phyloP scores from a whole-genome alignment of 371 early-diverging fungal genomes.

The Mucor plumbeus region DNA sequence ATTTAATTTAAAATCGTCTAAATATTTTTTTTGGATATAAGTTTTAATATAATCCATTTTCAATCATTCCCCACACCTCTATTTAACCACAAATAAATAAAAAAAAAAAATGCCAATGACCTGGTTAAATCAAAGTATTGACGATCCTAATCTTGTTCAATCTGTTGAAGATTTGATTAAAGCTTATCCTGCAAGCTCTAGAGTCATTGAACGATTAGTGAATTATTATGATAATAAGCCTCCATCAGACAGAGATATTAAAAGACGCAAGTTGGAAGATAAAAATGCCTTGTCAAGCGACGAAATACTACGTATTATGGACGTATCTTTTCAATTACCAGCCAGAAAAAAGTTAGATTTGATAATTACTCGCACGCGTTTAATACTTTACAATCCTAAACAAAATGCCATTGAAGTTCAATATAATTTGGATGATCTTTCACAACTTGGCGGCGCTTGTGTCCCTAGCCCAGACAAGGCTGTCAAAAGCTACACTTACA shows the following conservation, averaged over 20 bases:
- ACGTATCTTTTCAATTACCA: slow-evolving; percentile 43
- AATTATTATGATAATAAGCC: slow-evolving; percentile 31
- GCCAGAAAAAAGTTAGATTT: slow-evolving; percentile 46
- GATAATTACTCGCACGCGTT: slow-evolving; percentile 29
- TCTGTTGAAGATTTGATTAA: slow-evolving; percentile 38
- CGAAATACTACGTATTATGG: slow-evolving; percentile 25
- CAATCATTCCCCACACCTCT: slow-evolving; percentile 6
- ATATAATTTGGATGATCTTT: slow-evolving; percentile 25
- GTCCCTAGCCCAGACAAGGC: slow-evolving; percentile 59
- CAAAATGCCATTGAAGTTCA: slow-evolving; percentile 28
- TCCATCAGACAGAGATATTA: slow-evolving; percentile 31
- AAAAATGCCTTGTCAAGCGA: slow-evolving; percentile 11
- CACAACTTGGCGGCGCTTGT: slow-evolving; percentile 37
- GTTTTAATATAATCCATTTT: slow-evolving; percentile 1
- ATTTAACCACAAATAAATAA: background rate
- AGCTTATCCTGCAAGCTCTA: slow-evolving; percentile 32
- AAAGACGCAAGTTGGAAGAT: slow-evolving; percentile 35
- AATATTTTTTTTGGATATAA: background rate
- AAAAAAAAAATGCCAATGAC: background rate
- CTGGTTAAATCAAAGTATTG: slow-evolving; percentile 35
- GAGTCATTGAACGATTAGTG: slow-evolving; percentile 41
- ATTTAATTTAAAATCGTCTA: too few relatives aligned
- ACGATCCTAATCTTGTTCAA: slow-evolving; percentile 37
- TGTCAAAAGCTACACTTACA: slow-evolving; percentile 43
- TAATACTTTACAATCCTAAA: slow-evolving; percentile 33